These are phyloP conservation scores for Boletus subparvulus DNA, from an alignment of 768 basidiomycete species.

Conservation along the genomic window DNA sequence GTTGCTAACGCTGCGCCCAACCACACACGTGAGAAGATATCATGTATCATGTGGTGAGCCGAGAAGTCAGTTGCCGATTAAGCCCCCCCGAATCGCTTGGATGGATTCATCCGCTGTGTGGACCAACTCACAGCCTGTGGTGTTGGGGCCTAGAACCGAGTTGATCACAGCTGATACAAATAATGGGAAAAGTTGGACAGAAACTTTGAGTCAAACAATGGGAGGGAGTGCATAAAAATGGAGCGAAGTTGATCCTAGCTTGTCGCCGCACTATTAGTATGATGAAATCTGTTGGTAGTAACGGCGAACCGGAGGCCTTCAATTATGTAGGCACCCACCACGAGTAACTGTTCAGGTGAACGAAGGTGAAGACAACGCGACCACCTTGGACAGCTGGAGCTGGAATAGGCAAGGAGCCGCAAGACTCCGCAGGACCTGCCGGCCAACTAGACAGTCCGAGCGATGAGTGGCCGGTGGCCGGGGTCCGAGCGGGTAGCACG, in stretches of 20 bases:
- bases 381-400: too few relatives aligned
- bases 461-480: too few relatives aligned
- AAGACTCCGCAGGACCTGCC: too few relatives aligned
- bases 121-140: neutral
- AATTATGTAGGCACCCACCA: too few relatives aligned
- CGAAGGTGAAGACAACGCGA: too few relatives aligned
- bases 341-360: too few relatives aligned
- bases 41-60: constrained; percentile 14
- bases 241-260: neutral
- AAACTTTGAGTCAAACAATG: neutral
- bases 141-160: neutral
- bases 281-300: neutral
- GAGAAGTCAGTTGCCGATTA: constrained; percentile 5
- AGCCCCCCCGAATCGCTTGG: neutral
- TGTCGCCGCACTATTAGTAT: neutral
- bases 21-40: constrained; percentile 7
- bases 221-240: neutral
- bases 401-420: too few relatives aligned
- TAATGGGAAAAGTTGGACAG: neutral
- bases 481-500: too few relatives aligned
- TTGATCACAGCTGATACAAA: neutral
- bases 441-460: too few relatives aligned
- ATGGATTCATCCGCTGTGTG: neutral
- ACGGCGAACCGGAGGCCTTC: neutral
- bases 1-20: neutral